These are phyloP conservation scores for Alloteropsis semialata DNA, from an alignment of 176 grass and related monocot genomes.

Conservation along the genomic window DNA sequence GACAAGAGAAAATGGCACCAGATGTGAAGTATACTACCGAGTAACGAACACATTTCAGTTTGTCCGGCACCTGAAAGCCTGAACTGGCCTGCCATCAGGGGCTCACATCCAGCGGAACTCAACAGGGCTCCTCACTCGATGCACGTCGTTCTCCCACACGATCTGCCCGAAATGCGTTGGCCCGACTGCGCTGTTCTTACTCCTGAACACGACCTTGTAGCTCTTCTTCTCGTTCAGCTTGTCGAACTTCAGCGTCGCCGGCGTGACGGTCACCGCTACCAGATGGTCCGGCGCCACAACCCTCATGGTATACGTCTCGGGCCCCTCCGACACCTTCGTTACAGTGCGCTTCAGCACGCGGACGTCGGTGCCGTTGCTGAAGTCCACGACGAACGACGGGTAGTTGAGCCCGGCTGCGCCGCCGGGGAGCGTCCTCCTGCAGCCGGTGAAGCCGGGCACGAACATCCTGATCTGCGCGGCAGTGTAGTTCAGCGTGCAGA, in stretches of 20 bases:
- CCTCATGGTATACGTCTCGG: conserved; percentile 34
- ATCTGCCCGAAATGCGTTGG: conserved; percentile 16
- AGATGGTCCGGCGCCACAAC: conserved; percentile 27
- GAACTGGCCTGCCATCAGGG: no score
- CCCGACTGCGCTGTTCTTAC: not conserved
- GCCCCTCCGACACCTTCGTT: conserved; percentile 35
- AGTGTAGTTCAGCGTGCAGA: conserved; percentile 53
- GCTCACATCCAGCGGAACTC: conserved; percentile 34
- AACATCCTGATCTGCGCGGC: conserved; percentile 12
- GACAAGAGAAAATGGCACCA: no score
- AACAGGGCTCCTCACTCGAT: conserved; percentile 51
- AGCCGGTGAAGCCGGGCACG: not conserved
- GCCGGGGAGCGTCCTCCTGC: conserved; percentile 9
- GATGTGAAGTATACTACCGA: no score
- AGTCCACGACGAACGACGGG: conserved; percentile 46
- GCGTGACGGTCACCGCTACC: conserved; percentile 42
- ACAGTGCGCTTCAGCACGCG: conserved; percentile 2
- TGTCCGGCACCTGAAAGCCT: not conserved
- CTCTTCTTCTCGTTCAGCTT: conserved; percentile 17
- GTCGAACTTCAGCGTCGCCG: conserved; percentile 35
- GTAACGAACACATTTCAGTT: not conserved
- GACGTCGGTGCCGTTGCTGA: conserved; percentile 2
- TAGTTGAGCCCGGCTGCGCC: conserved; percentile 40
- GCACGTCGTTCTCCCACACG: conserved; percentile 49
- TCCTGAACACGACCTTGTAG: conserved; percentile 56